These are phyloP conservation scores for Buxus sempervirens DNA, from an alignment of 164 flowering plant genomes.

Conservation along the genomic window DNA sequence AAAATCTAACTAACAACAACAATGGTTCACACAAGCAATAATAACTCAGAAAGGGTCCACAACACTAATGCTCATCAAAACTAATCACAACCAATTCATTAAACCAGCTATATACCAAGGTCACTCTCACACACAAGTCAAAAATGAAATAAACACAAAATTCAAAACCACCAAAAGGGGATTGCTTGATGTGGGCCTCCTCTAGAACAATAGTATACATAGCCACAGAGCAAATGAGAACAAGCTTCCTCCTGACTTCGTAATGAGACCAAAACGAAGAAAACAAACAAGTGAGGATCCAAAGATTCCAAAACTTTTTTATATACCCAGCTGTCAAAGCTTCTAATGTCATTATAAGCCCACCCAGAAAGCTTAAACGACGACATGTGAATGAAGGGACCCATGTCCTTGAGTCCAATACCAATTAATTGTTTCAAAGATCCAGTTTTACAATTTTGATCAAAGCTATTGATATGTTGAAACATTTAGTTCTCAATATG, in stretches of 20 bases:
- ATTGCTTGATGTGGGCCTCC: not conserved
- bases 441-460: not conserved
- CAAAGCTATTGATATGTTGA: not conserved
- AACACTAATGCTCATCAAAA: no score
- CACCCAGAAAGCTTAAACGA: no score
- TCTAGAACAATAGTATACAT: not conserved
- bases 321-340: conserved; percentile 13
- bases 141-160: not conserved
- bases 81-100: not conserved
- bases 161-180: not conserved
- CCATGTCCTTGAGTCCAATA: not conserved
- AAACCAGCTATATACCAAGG: not conserved
- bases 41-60: not conserved
- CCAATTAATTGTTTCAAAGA: not conserved
- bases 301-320: not conserved
- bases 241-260: not conserved
- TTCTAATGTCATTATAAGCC: not conserved
- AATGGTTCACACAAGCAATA: not conserved
- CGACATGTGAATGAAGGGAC: conserved; percentile 15
- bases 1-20: not conserved
- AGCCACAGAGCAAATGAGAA: not conserved
- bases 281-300: not conserved
- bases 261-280: not conserved
- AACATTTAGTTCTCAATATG: not conserved
- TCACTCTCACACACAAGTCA: not conserved